Percentiles rank a stretch among this genome's conserved stretches.
Conservation (phyloP, 306 rosid genomes). For the Oemleria cerasiformis region DNA sequence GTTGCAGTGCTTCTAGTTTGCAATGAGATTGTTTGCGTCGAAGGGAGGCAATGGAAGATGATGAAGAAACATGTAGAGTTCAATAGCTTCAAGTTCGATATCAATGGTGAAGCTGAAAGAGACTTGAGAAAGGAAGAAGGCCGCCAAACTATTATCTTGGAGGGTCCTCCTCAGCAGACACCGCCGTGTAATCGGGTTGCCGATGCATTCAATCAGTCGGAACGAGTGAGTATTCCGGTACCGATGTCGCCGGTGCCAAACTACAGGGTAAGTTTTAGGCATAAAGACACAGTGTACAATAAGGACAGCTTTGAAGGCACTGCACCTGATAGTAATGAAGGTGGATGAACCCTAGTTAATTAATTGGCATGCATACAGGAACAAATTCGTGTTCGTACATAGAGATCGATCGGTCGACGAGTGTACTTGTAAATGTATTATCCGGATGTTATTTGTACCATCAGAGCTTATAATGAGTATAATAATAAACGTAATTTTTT, state of each 20-base stretch:
- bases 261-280: not conserved
- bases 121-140: not conserved
- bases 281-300: not conserved
- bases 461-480: too few relatives aligned
- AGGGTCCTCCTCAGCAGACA: not conserved
- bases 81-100: not conserved
- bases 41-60: not conserved
- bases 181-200: too few relatives aligned
- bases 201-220: not conserved
- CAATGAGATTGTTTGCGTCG: not conserved
- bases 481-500: too few relatives aligned
- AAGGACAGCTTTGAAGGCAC: not conserved
- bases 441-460: too few relatives aligned
- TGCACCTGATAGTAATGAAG: not conserved
- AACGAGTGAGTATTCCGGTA: not conserved
- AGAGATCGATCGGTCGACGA: too few relatives aligned
- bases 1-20: not conserved
- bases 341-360: not conserved
- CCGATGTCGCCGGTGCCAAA: not conserved
- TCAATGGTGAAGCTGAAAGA: not conserved
- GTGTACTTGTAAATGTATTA: too few relatives aligned
- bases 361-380: too few relatives aligned
- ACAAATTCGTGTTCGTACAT: too few relatives aligned
- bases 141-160: too few relatives aligned
- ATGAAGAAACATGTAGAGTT: not conserved